These are phyloP conservation scores for Bocquillonia castaneifolia DNA, from an alignment of 441 rosid genomes.

Conservation along the genomic window DNA sequence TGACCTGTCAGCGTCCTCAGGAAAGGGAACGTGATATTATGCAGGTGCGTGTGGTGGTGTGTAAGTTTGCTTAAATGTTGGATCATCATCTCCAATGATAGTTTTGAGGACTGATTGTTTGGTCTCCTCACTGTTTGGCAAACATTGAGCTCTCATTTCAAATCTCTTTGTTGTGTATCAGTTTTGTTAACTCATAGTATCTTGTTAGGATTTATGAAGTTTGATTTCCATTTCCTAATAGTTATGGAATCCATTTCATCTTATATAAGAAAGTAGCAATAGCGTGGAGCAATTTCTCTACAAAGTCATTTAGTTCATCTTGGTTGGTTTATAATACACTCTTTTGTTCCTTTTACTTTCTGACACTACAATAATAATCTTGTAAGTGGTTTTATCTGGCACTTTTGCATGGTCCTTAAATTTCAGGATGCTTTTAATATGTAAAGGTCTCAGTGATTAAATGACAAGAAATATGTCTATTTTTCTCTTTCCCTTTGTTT, in stretches of 20 bases:
- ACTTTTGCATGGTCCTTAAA: no score
- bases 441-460: not conserved
- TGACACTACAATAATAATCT: no score
- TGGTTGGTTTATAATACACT: not conserved
- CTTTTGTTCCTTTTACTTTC: not conserved
- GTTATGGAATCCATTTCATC: not conserved
- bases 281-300: not conserved
- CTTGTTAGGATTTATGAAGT: not conserved
- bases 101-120: no score
- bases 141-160: not conserved
- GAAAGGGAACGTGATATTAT: constrained; percentile 77
- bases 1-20: constrained; percentile 82
- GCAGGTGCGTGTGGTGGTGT: constrained; percentile 34
- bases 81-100: not conserved
- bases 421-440: no score
- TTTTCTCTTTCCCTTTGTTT: no score
- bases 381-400: not conserved
- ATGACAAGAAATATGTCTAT: not conserved
- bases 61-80: not conserved
- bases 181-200: not conserved
- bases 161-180: not conserved
- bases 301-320: not conserved
- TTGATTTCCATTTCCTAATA: not conserved
- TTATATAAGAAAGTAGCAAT: not conserved
- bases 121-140: not conserved